Percentiles rank a stretch among this genome's conserved stretches.
phyloP scores from a whole-genome alignment of 78 protist genomes.

The Andalucia godoyi region DNA sequence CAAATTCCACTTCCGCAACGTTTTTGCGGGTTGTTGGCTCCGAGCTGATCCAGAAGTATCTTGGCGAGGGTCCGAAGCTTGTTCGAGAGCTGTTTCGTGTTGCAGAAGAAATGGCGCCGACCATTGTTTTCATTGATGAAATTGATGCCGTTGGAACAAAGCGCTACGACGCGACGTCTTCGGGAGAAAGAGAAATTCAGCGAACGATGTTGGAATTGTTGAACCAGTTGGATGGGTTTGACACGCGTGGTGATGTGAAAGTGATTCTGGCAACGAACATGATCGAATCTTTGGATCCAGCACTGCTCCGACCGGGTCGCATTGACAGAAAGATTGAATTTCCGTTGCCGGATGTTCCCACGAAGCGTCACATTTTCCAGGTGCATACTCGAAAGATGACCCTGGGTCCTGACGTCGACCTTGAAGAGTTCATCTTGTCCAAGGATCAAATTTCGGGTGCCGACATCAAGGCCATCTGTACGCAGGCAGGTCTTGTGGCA shows the following conservation, averaged over 20 bases:
- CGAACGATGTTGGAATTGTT: conserved; percentile 99
- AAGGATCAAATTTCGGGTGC: conserved; percentile 98
- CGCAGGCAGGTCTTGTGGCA: conserved; percentile 99
- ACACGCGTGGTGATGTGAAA: conserved; percentile 94
- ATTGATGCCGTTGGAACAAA: conserved; percentile 99
- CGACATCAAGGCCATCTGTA: conserved; percentile 98
- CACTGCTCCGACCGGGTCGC: conserved; percentile 99
- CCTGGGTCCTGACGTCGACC: conserved; percentile 88
- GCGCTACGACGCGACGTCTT: conserved; percentile 84
- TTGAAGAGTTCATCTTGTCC: conserved; percentile 91
- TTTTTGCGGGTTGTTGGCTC: conserved; percentile 98
- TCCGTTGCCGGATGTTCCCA: conserved; percentile 93
- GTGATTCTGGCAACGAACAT: conserved; percentile 98
- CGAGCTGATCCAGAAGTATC: conserved; percentile 97
- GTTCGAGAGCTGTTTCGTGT: conserved; percentile 96
- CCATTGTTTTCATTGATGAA: conserved; percentile 99
- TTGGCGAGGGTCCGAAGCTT: conserved; percentile 98
- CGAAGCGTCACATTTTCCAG: conserved; percentile 76
- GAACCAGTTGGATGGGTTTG: conserved; percentile 99
- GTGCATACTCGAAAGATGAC: conserved; percentile 92
- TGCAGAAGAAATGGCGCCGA: conserved; percentile 94
- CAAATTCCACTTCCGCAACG: conserved; percentile 97
- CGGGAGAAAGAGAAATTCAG: conserved; percentile 98
- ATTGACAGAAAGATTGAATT: conserved; percentile 99
- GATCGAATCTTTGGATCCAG: conserved; percentile 96